Base-by-base conservation (phyloP, 2,329 filamentous ascomycete genomes). In the Aaosphaeria arxii region DNA sequence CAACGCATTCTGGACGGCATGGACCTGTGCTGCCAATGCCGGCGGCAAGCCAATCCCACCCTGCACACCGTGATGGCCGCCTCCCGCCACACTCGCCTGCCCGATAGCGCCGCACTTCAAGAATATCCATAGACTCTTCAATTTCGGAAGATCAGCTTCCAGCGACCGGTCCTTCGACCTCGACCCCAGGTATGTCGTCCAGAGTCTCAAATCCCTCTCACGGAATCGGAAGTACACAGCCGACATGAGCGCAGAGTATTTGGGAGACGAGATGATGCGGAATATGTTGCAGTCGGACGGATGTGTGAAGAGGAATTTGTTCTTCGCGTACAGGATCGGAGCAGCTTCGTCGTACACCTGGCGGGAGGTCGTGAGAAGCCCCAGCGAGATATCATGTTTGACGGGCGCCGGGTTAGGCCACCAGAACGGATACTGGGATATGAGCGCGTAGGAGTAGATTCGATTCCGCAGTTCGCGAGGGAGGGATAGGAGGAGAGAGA, bases 201-300 rank as follows among this genome's bases (percentile, higher is more conserved):
- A 72, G 30, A 71, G 53, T 28, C 63, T 54, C 31, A 71, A 52
- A 43, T 72, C 69, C 33, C 63, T 63, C 40, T 71, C 67, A 36
- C 63, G 62, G 40, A 71, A 65, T 30, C 66, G 63, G 30, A 72
- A 60, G 48, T 63, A 66, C 4, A 70, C 62, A 7, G 54, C 59
- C 30, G 56, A 56, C 9, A 71, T 64, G 42, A 54, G 50, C 13
- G 52, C 46, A 4, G 65, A 62, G 39, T 56, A 58, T 5, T 40
- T 40, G 5, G 58, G 58, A 7, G 65, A 62, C 11, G 64, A 48
- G 28, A 69, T 53, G 40, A 70, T 57, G 50, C 67, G 62, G 53
- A 72, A 72, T 52, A 72, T 65, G 56, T 67, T 72, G 53, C 63
- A 68, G 48, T 72, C 69, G 43, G 62, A 67, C 5, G 69, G 69